Base-by-base conservation (phyloP, 1,139 yeast genomes). In the Scheffersomyces segobiensis region DNA sequence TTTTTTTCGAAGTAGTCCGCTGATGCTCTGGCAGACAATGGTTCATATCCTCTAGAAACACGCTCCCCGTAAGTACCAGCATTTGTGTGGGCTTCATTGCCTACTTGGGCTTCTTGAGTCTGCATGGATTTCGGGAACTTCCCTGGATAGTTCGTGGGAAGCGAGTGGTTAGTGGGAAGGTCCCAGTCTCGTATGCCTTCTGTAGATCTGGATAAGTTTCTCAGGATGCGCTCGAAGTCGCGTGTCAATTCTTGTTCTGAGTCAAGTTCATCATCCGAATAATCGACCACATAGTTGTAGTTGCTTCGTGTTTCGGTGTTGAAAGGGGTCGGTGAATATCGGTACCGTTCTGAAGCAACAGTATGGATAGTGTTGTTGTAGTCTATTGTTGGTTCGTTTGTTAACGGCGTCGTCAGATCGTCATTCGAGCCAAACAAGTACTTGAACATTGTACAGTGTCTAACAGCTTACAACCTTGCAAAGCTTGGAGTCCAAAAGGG, bases 381-480 rank as follows among this genome's bases (percentile, higher is more conserved):
- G 61, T 77, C 80, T 17, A 77, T 72, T 4, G 81, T 77, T 0
- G 80, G 79, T 55, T 77, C 80, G 59, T 77, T 76, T 19, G 67
- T 61, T 20, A 76, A 60, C 8, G 73, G 71, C 10, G 73, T 65
- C 12, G 69, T 46, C 42, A 32, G 42, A 24, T 63, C 63, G 12
- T 56, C 62, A 18, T 56, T 55, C 8, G 59, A 52, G 12, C 62
- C 66, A 42, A 65, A 62, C 48, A 63, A 54, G 59, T 62, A 61
- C 32, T 53, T 56, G 20, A 62, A 47, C 65, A 63, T 60, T 7
- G 5, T 10, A 7, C 12, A 32, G 24, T 26, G 39, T 8, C 39
- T 10, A 4, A 26, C 2, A 10, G 10, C 5, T 32, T 14, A 14
- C 12, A 32, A 1, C 3, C 17, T 12, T 32, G 14, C 10, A 12